Conservation (phyloP, 305 asterid species). For the Rubia peregrina region DNA sequence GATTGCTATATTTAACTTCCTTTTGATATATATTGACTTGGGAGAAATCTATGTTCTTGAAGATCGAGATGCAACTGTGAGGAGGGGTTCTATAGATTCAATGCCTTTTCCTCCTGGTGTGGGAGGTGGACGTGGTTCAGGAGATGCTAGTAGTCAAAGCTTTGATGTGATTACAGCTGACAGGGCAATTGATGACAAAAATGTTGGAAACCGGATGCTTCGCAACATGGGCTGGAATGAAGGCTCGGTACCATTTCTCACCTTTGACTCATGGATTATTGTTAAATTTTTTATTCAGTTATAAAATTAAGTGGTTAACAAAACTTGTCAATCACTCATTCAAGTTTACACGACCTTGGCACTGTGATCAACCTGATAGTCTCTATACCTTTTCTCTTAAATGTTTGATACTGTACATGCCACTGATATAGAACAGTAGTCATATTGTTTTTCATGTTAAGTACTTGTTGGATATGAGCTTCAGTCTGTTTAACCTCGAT, state of each 20-base stretch:
- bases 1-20: slow-evolving; percentile 44
- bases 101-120: slow-evolving; percentile 99
- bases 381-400: background rate
- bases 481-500: background rate
- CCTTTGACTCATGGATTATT: slow-evolving; percentile 30
- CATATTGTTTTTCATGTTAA: background rate
- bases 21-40: slow-evolving; percentile 53
- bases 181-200: slow-evolving; percentile 83
- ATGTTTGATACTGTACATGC: background rate
- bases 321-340: background rate
- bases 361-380: background rate
- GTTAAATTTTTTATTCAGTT: background rate
- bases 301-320: slow-evolving; percentile 1
- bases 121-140: slow-evolving; percentile 83
- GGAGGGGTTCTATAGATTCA: slow-evolving; percentile 75
- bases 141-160: slow-evolving; percentile 57
- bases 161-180: slow-evolving; percentile 90
- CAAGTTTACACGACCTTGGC: background rate
- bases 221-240: slow-evolving; percentile 99
- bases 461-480: background rate
- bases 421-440: background rate
- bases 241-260: slow-evolving; percentile 92
- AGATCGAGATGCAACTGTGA: slow-evolving; percentile 70
- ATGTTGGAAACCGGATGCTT: slow-evolving; percentile 96
- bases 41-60: slow-evolving; percentile 67